Base-by-base conservation (phyloP, 2,329 filamentous ascomycete species). In the Fusarium tjaetaba region DNA sequence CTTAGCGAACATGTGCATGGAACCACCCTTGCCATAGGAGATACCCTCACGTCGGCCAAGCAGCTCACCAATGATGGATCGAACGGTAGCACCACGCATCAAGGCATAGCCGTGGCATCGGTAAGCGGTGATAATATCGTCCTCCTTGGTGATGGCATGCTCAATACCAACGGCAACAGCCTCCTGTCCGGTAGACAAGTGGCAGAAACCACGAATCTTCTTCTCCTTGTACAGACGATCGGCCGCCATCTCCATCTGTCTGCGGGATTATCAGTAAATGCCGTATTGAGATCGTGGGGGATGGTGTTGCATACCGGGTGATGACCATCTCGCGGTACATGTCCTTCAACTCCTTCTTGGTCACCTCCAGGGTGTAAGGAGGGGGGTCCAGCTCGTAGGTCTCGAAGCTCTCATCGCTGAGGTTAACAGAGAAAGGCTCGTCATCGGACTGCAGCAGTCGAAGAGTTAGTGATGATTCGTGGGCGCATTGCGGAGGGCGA, bases 151-250 rank as follows among this genome's bases (percentile, higher is more conserved):
- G 82, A 99, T 93, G 76, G 95, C 95, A 84, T 97, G 94, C 87
- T 99, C 96, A 81, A 99, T 98, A 83, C 96, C 96, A 79, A 95
- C 92, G 68, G 96, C 95, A 76, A 99, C 96, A 76, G 96, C 96
- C 89, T 99, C 96, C 87, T 99, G 96, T 73, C 96, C 96, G 68
- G 93, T 97, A 68, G 96, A 98, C 85, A 99, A 87, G 87, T 99
- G 96, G 88, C 96, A 99, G 93, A 99, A 99, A 87, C 96, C 96
- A 80, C 96, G 94, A 80, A 99, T 98, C 90, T 99, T 98, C 93
- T 99, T 99, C 89, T 98, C 96, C 89, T 99, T 99, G 94, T 99
- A 99, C 81, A 99, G 89, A 83, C 96, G 91, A 84, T 99, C 96
- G 87, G 96, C 95, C 77, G 96, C 95, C 96, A 99, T 97, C 87